Evolutionary conservation across 805 yeast species (phyloP).

Genomic region (Candida lessepsii): DNA sequence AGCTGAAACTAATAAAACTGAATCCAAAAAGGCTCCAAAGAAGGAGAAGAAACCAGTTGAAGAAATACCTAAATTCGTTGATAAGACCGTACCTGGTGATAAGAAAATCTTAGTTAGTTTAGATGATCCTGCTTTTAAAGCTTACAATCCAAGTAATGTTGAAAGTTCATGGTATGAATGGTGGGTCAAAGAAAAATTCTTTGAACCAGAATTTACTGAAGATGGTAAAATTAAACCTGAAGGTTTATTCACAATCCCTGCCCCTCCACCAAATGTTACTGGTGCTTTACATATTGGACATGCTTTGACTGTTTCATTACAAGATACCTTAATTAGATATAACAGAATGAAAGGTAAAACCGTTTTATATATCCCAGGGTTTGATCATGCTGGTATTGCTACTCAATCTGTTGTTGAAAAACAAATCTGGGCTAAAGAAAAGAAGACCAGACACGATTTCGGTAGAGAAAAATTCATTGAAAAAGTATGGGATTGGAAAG

Average conservation of each 20-base stretch:
- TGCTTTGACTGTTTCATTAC: slow-evolving; percentile 92
- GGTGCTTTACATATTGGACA: slow-evolving; percentile 99
- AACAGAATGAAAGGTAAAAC: slow-evolving; percentile 98
- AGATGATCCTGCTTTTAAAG: slow-evolving; percentile 90
- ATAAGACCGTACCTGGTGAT: slow-evolving; percentile 82
- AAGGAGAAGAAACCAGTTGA: slow-evolving; percentile 66
- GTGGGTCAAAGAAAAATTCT: slow-evolving; percentile 90
- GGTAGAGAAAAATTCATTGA: slow-evolving; percentile 89
- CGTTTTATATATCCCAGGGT: slow-evolving; percentile 89
- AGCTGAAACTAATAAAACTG: slow-evolving; percentile 37
- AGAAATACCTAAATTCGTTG: slow-evolving; percentile 81
- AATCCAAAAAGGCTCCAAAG: slow-evolving; percentile 46
- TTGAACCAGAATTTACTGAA: slow-evolving; percentile 78
- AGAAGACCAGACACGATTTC: slow-evolving; percentile 88
- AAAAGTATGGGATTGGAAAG: slow-evolving; percentile 98
- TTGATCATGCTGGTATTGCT: slow-evolving; percentile 99
- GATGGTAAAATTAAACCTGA: slow-evolving; percentile 77
- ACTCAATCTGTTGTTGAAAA: slow-evolving; percentile 98
- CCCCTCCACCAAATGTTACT: slow-evolving; percentile 99
- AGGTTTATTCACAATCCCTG: slow-evolving; percentile 87
- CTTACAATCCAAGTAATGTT: slow-evolving; percentile 88
- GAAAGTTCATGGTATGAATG: slow-evolving; percentile 97
- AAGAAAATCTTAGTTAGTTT: slow-evolving; percentile 84
- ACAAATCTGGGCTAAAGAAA: slow-evolving; percentile 83
- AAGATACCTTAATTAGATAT: slow-evolving; percentile 88